A percentile compares a stretch with the other conserved stretches of the same genome.
Conservation (phyloP, 2,329 filamentous ascomycete genomes). For the Aspergillus fructus region DNA sequence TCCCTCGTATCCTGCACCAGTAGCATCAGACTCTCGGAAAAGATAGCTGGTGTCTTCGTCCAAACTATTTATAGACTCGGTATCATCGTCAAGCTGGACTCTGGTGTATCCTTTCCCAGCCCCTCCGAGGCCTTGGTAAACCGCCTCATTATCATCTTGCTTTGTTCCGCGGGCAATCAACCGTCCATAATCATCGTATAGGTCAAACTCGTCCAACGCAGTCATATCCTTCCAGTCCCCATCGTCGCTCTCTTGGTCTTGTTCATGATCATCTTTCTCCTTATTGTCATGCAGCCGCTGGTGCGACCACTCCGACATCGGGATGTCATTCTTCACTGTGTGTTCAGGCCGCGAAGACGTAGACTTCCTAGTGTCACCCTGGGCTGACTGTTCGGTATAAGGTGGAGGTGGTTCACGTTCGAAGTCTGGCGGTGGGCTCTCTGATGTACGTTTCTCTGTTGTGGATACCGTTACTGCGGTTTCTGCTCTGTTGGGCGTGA, state of each 20-base stretch:
- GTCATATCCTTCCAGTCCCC: constrained; percentile 90
- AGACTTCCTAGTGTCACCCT: constrained; percentile 6
- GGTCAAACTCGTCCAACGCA: constrained; percentile 84
- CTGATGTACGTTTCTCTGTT: constrained; percentile 7
- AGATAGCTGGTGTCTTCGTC: constrained; percentile 96
- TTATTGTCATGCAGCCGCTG: constrained; percentile 66
- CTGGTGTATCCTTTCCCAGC: constrained; percentile 94
- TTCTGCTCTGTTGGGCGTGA: neutral
- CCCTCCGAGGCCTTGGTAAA: constrained; percentile 76
- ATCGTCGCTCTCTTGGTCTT: constrained; percentile 34
- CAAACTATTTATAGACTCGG: constrained; percentile 88
- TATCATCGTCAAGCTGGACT: constrained; percentile 93
- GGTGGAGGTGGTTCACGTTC: constrained; percentile 15
- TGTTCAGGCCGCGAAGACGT: constrained; percentile 17
- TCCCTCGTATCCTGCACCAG: constrained; percentile 64
- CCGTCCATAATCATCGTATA: constrained; percentile 91
- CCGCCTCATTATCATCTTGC: constrained; percentile 67
- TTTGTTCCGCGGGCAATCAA: constrained; percentile 78
- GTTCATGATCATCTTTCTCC: constrained; percentile 44
- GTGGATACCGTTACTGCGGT: neutral
- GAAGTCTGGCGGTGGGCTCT: neutral
- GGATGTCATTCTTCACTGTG: constrained; percentile 28
- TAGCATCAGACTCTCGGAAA: constrained; percentile 71
- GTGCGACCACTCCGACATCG: constrained; percentile 83
- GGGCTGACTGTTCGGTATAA: constrained; percentile 16